A percentile compares a stretch with the other conserved stretches of the same genome.
These are phyloP conservation scores for Nakaseomyces bracarensis DNA, from an alignment of 1,139 yeast species.

Conservation along the genomic window DNA sequence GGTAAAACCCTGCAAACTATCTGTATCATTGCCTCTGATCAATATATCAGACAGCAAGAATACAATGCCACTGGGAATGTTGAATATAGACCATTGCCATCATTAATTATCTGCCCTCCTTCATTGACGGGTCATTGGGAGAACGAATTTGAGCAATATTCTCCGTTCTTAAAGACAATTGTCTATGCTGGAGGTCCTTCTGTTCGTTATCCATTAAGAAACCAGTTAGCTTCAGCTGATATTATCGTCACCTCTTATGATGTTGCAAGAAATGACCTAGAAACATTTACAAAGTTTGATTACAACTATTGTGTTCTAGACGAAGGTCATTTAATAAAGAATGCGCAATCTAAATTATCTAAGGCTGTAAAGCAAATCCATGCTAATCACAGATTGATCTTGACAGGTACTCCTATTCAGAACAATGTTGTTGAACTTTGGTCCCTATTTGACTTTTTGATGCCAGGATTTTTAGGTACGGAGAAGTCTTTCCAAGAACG, in stretches of 20 bases:
- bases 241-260: conserved; percentile 93
- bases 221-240: conserved; percentile 52
- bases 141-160: conserved; percentile 83
- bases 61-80: conserved; percentile 49
- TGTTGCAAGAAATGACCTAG: conserved; percentile 87
- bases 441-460: conserved; percentile 93
- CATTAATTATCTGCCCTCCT: conserved; percentile 90
- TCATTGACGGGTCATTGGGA: conserved; percentile 99
- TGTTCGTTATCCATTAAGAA: conserved; percentile 51
- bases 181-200: conserved; percentile 92
- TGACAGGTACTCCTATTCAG: conserved; percentile 97
- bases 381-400: conserved; percentile 82
- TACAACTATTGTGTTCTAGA: conserved; percentile 94
- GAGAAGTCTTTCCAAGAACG: conserved; percentile 91
- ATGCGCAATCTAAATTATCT: conserved; percentile 79
- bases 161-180: conserved; percentile 74
- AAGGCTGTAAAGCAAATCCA: conserved; percentile 73
- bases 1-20: conserved; percentile 97
- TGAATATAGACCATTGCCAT: conserved; percentile 73
- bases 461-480: conserved; percentile 98
- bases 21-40: conserved; percentile 95
- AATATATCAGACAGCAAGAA: conserved; percentile 70
- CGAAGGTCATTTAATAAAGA: conserved; percentile 96
- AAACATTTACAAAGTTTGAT: conserved; percentile 48
- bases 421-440: conserved; percentile 93